Conservation (phyloP, 371 early-diverging fungal species). For the Mortierella sp. region DNA sequence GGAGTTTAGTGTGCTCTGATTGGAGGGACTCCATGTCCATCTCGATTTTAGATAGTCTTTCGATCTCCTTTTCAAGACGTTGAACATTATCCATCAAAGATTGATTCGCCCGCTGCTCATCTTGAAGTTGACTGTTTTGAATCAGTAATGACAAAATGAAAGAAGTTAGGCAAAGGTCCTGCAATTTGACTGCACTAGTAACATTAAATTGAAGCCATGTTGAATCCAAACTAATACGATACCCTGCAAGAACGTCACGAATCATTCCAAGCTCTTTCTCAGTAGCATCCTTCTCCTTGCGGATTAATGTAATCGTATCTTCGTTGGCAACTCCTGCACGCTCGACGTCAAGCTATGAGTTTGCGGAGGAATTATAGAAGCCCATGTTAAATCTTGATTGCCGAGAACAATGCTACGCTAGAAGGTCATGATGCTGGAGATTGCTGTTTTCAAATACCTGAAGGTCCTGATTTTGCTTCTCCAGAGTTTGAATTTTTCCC, state of each 20-base stretch:
- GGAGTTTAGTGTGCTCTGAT: constrained; percentile 32
- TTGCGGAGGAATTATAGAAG: not conserved
- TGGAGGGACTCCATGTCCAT: constrained; percentile 30
- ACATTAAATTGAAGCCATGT: not conserved
- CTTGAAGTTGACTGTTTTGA: constrained; percentile 34
- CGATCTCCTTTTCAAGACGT: constrained; percentile 31
- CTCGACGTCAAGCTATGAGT: constrained; percentile 41
- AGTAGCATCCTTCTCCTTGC: constrained; percentile 43
- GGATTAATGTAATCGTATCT: constrained; percentile 47
- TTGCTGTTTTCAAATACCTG: constrained; percentile 49
- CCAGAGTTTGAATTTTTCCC: constrained; percentile 67
- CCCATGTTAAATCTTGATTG: not conserved
- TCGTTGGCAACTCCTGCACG: constrained; percentile 54
- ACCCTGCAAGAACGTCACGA: constrained; percentile 54
- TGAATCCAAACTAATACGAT: not conserved
- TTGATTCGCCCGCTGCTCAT: constrained; percentile 33
- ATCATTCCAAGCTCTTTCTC: constrained; percentile 48
- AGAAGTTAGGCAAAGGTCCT: too few species aligned
- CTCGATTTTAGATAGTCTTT: constrained; percentile 42
- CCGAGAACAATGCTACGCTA: not conserved
- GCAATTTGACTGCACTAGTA: too few species aligned
- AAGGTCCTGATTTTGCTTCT: constrained; percentile 65
- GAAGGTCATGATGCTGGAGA: not conserved
- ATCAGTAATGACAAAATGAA: not conserved
- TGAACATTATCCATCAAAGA: constrained; percentile 27